These are phyloP conservation scores for Ampelocalamus luodianensis DNA, from an alignment of 176 grass and related monocot species.

Conservation along the genomic window DNA sequence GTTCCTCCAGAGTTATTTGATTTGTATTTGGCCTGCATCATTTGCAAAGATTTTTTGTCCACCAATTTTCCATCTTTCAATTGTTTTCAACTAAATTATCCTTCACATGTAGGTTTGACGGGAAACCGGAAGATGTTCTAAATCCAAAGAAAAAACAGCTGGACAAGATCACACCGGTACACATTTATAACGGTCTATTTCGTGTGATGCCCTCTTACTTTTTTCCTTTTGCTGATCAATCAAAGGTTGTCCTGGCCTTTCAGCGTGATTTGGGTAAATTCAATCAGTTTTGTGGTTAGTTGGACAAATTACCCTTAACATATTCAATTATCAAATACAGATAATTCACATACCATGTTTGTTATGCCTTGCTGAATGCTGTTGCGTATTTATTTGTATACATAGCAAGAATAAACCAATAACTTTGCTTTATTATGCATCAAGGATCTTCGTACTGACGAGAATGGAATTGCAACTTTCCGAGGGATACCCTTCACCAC, in stretches of 20 bases:
- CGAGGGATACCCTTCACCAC: slow-evolving; percentile 80
- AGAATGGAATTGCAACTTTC: slow-evolving; percentile 74
- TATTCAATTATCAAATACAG: neutral
- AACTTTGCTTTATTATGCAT: slow-evolving; percentile 31
- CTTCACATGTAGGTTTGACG: slow-evolving; percentile 57
- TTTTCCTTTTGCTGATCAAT: neutral
- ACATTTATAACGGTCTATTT: neutral
- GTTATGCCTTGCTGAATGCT: neutral
- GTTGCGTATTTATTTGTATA: slow-evolving; percentile 2
- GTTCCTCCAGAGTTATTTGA: neutral
- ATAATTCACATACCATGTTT: slow-evolving; percentile 17
- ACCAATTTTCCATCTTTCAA: neutral
- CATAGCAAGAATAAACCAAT: neutral
- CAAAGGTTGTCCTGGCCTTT: neutral
- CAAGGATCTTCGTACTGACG: slow-evolving; percentile 76
- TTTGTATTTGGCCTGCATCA: slow-evolving; percentile 8
- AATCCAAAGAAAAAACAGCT: slow-evolving; percentile 99
- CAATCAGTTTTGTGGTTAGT: neutral
- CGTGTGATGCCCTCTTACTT: neutral
- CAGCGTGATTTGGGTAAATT: slow-evolving; percentile 18
- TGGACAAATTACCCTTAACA: neutral
- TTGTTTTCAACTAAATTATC: slow-evolving; percentile 30
- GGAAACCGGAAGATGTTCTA: slow-evolving; percentile 88
- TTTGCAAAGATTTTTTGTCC: slow-evolving; percentile 1
- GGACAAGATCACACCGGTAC: slow-evolving; percentile 94